Conservation (phyloP, 2,329 filamentous ascomycete species). For the Sarocladium strictum region DNA sequence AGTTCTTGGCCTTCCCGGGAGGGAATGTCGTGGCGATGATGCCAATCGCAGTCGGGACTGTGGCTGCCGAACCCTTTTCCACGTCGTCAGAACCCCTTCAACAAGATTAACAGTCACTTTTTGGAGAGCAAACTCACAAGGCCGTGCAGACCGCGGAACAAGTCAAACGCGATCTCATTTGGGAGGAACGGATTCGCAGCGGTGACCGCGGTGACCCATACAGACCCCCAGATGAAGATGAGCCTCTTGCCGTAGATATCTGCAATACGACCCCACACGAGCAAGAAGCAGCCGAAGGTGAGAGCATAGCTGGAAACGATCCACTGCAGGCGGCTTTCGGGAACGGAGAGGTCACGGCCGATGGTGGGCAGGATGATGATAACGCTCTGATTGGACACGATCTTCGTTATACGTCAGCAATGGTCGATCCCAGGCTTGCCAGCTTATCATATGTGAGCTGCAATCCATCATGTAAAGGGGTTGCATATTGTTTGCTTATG, state of each 20-base stretch:
- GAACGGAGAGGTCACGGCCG: slow-evolving; percentile 48
- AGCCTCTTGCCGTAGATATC: slow-evolving; percentile 61
- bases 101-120: no score
- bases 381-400: slow-evolving; percentile 50
- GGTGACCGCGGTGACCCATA: slow-evolving; percentile 55
- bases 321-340: slow-evolving; percentile 57
- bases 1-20: slow-evolving; percentile 63
- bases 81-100: not conserved
- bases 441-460: no score
- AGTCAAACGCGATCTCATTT: slow-evolving; percentile 61
- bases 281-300: slow-evolving; percentile 60
- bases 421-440: no score
- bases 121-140: slow-evolving; percentile 34
- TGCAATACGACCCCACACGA: slow-evolving; percentile 62
- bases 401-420: slow-evolving; percentile 27
- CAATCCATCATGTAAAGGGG: no score
- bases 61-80: slow-evolving; percentile 56
- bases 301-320: slow-evolving; percentile 61
- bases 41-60: slow-evolving; percentile 65
- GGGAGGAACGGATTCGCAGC: slow-evolving; percentile 57
- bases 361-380: slow-evolving; percentile 61
- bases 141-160: slow-evolving; percentile 62
- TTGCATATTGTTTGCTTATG: no score
- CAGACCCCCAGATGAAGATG: slow-evolving; percentile 59
- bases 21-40: slow-evolving; percentile 63